phyloP scores from a whole-genome alignment of 1,139 yeast genomes.

The Spathaspora sp. region DNA sequence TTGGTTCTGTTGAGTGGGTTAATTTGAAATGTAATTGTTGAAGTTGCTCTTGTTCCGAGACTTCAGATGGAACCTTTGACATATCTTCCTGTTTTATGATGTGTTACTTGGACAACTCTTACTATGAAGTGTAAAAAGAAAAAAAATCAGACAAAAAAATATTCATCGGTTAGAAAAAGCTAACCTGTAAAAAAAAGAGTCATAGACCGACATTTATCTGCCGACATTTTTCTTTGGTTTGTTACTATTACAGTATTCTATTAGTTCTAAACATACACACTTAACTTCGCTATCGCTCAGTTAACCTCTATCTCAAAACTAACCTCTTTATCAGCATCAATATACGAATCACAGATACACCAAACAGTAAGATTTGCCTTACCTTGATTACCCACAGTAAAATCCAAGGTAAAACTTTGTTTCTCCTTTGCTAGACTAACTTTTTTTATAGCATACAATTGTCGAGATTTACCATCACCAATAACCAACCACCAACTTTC shows the following conservation, averaged over 20 bases:
- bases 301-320: conserved; percentile 49
- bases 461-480: conserved; percentile 62
- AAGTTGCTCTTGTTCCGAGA: not conserved
- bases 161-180: not conserved
- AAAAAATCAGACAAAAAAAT: not conserved
- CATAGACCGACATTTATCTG: not conserved
- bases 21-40: not conserved
- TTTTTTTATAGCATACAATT: conserved; percentile 74
- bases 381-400: conserved; percentile 63
- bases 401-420: conserved; percentile 54
- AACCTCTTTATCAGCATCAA: conserved; percentile 87
- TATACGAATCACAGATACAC: conserved; percentile 88
- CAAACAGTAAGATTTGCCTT: conserved; percentile 63
- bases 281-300: no score
- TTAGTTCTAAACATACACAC: no score
- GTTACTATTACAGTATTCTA: conserved; percentile 1
- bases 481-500: conserved; percentile 90
- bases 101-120: no score
- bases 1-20: not conserved
- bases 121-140: no score
- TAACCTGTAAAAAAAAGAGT: not conserved
- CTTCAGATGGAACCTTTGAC: not conserved
- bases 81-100: not conserved
- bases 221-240: not conserved
- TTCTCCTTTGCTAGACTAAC: conserved; percentile 52